Conservation (phyloP, 768 basidiomycete genomes). For the Mycena venus region DNA sequence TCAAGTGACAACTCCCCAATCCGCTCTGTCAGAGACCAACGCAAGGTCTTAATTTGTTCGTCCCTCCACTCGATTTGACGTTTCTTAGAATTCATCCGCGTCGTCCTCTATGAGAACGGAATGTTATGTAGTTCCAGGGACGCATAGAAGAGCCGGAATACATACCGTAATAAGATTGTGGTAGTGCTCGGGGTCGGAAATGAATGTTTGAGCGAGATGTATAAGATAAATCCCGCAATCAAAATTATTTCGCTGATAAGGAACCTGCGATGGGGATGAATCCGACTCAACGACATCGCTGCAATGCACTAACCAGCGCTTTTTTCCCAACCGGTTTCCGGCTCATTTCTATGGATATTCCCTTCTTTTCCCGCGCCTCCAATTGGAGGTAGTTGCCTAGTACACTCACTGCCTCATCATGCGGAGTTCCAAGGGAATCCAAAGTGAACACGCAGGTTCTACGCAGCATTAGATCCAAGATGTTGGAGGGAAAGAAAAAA, state of each 20-base stretch:
- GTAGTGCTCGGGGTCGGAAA: constrained; percentile 70
- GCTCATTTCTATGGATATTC: constrained; percentile 45
- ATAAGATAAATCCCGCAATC: constrained; percentile 95
- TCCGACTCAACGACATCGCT: neutral
- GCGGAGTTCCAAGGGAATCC: constrained; percentile 88
- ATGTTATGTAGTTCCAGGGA: neutral
- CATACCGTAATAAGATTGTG: constrained; percentile 63
- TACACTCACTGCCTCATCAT: constrained; percentile 71
- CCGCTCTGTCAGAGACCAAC: constrained; percentile 57
- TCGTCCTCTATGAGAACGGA: constrained; percentile 19
- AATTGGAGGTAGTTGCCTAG: constrained; percentile 76
- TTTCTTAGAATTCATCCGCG: constrained; percentile 33
- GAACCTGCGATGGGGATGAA: constrained; percentile 68
- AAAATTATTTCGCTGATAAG: constrained; percentile 88
- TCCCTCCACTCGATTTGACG: constrained; percentile 59
- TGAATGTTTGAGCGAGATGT: constrained; percentile 86
- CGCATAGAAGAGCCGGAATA: constrained; percentile 11
- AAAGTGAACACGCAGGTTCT: constrained; percentile 90
- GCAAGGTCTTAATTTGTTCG: constrained; percentile 57
- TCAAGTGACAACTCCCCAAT: constrained; percentile 63
- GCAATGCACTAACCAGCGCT: constrained; percentile 60
- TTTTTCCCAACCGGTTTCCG: constrained; percentile 60
- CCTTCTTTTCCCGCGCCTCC: constrained; percentile 85
- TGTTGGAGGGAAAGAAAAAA: neutral
- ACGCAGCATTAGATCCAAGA: constrained; percentile 1